Evolutionary conservation across 2,329 filamentous ascomycete species (phyloP), one percentile per base, ranked within the genome.

Genomic region (Talaromyces sp.): DNA sequence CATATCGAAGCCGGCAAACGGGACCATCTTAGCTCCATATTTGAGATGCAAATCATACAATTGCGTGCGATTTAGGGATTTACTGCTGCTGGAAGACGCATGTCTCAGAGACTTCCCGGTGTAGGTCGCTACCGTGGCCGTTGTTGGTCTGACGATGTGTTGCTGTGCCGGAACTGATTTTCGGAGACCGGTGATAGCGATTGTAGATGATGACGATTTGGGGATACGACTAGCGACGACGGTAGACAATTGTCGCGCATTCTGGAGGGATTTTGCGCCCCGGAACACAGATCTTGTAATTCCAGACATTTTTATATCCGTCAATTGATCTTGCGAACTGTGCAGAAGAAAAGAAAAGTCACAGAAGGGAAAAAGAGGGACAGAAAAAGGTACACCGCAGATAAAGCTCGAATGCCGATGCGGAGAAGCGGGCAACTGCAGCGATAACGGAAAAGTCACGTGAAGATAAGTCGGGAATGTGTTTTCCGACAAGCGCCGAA

Each of bases 1-100:
- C 92, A 99, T 97, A 71, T 87, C 84, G 81, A 89, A 97, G 70
- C 92, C 93, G 68, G 91, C 94, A 79, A 97, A 99, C n/a, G 92
- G 91, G 59, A 97, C 94, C 87, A 98, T 95, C 81, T 96, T 97
- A 70, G 86, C 95, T 70, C 92, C 92, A 74, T 91, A 83, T 66
- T 86, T 84, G 68, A 93, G 73, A 77, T 96, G 91, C 24, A 96
- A 82, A 72, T 92, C 88, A 78, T 94, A 90, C 24, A 97, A 83
- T 33, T 89, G 88, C 2, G 92, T 96, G 79, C 75, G 75, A 41
- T 74, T 75, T 65, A 72, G 39, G 7, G 58, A 1, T 62, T 61
- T n/a, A 64, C 65, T 22, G 70, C 68, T 60, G 10, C 70, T 69
- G 37, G 72, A 72, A 7, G 78, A 79, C 7, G 74, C 75, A 73